Percentiles rank a stretch among this genome's conserved stretches.
phyloP scores from a whole-genome alignment of 352 stramenopile species.

The Phytophthora niederhauseri region DNA sequence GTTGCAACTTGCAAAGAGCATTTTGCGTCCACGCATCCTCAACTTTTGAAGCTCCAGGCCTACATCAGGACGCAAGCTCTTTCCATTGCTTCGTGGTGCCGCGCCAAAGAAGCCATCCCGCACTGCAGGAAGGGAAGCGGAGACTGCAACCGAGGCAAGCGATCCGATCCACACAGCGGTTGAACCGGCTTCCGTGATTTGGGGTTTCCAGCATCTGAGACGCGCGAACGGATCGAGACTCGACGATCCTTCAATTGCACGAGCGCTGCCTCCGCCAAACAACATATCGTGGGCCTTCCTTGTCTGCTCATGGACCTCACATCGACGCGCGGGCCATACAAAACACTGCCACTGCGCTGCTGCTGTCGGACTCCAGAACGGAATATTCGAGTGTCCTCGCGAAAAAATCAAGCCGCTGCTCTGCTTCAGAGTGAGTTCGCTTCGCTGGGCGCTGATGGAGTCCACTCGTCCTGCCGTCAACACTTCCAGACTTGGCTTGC shows the following conservation, averaged over 20 bases:
- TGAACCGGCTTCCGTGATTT: slow-evolving; percentile 34
- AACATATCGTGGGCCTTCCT: slow-evolving; percentile 19
- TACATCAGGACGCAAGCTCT: neutral
- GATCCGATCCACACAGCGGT: slow-evolving; percentile 27
- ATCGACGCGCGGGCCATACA: slow-evolving; percentile 8
- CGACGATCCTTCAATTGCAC: slow-evolving; percentile 35
- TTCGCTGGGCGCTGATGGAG: slow-evolving; percentile 22
- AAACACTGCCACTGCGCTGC: neutral
- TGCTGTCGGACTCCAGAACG: slow-evolving; percentile 7
- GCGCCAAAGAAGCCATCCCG: slow-evolving; percentile 15
- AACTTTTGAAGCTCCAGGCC: neutral
- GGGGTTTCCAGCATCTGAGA: slow-evolving; percentile 29
- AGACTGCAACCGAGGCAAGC: slow-evolving; percentile 9
- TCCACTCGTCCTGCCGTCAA: slow-evolving; percentile 20
- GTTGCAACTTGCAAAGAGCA: neutral
- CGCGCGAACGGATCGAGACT: slow-evolving; percentile 22
- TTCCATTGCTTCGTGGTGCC: slow-evolving; percentile 1
- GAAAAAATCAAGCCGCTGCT: slow-evolving; percentile 35
- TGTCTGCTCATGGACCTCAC: neutral
- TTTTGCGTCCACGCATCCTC: slow-evolving; percentile 12
- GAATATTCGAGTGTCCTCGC: slow-evolving; percentile 22
- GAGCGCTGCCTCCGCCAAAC: slow-evolving; percentile 18
- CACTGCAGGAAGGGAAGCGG: slow-evolving; percentile 2
- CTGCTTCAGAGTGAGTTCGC: slow-evolving; percentile 25
- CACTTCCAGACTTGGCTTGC: slow-evolving; percentile 9